Percentiles rank a stretch among this genome's conserved stretches.
Evolutionary conservation across 1,284 basidiomycete genomes (phyloP).

Genomic region (Trichosporon faecale): DNA sequence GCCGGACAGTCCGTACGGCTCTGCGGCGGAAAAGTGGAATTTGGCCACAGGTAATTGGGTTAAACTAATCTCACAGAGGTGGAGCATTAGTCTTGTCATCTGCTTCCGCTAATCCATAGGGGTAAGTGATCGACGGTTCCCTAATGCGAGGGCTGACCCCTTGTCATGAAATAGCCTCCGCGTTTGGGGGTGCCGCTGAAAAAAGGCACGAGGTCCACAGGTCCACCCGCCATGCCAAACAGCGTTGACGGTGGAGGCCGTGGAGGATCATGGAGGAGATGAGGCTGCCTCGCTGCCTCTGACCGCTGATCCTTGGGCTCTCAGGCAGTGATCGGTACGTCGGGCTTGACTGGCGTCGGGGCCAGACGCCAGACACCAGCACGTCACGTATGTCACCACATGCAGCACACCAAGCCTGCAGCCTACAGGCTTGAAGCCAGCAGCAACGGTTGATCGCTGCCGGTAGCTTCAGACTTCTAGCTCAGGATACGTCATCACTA

Average conservation of each 20-base stretch:
- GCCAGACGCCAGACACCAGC: not conserved
- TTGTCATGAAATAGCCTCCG: not conserved
- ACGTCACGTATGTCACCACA: not conserved
- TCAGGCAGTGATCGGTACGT: not conserved
- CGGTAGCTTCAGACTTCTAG: not conserved
- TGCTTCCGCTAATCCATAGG: not conserved
- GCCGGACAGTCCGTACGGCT: not conserved
- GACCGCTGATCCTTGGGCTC: not conserved
- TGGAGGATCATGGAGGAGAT: no score
- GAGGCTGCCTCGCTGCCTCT: no score
- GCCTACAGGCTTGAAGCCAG: no score
- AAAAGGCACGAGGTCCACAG: not conserved
- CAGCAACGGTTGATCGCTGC: not conserved
- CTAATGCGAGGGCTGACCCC: not conserved
- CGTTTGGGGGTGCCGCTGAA: not conserved
- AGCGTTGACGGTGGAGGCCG: not conserved
- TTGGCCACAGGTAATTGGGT: not conserved
- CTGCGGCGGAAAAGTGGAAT: not conserved
- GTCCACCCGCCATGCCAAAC: not conserved
- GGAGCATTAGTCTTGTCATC: not conserved
- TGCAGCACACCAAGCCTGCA: not conserved
- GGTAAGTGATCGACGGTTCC: not conserved
- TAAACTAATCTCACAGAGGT: not conserved
- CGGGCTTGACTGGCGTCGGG: not conserved
- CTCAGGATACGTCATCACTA: conserved; percentile 3